These are phyloP conservation scores for Thuidium tamariscinum DNA, from an alignment of 225 moss, liverwort and hornwort genomes.

Conservation along the genomic window DNA sequence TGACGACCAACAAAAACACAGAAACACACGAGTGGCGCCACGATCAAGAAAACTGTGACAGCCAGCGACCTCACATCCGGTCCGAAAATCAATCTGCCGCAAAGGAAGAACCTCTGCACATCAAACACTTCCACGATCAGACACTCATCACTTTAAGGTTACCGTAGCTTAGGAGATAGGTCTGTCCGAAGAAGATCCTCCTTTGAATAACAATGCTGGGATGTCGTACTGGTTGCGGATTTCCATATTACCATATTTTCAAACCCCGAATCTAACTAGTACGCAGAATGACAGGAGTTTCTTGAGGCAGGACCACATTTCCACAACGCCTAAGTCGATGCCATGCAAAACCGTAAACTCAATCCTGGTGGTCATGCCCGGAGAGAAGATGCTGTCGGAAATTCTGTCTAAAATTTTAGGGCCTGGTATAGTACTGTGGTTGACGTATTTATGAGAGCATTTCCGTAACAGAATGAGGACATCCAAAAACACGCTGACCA, in stretches of 20 bases:
- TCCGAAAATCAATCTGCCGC: conserved; percentile 88
- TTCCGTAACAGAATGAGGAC: background rate
- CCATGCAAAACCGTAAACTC: background rate
- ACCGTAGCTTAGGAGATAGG: background rate
- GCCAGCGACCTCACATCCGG: conserved; percentile 92
- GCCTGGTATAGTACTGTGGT: no score
- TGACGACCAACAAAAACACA: conserved; percentile 74
- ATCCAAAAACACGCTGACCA: background rate
- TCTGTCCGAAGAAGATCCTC: no score
- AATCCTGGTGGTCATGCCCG: no score
- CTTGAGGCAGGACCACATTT: background rate
- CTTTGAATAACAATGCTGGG: background rate
- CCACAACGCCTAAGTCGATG: background rate
- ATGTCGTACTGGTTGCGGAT: background rate
- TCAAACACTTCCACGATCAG: background rate
- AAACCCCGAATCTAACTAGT: background rate
- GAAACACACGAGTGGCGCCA: conserved; percentile 68
- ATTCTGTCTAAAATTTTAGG: background rate
- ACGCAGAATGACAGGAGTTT: background rate
- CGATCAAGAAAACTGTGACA: conserved; percentile 75
- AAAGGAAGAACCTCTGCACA: conserved; percentile 90
- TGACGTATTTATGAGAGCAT: no score
- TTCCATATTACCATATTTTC: no score
- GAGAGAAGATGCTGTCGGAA: background rate
- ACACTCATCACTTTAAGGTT: background rate